Evolutionary conservation across 108 stramenopile genomes (phyloP), one percentile per base, ranked within the genome.

Genomic region (Cyclotella kingstonii): DNA sequence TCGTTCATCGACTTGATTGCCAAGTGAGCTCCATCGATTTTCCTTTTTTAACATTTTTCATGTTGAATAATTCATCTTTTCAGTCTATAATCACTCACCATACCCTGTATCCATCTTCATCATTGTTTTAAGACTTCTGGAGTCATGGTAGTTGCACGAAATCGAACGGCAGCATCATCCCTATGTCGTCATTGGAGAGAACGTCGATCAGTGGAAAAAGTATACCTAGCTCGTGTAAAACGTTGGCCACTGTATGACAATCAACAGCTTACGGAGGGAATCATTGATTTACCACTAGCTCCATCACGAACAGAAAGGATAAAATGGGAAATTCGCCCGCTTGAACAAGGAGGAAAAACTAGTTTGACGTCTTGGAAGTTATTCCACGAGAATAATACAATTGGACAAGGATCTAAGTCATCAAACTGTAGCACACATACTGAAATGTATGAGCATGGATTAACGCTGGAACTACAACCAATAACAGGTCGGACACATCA

Each of bases 111-210:
- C n/a, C n/a, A n/a, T n/a, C n/a, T n/a, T n/a, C n/a, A n/a, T n/a
- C n/a, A n/a, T n/a, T n/a, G n/a, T n/a, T n/a, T n/a, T n/a, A n/a
- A 72, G 60, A 89, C 88, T 21, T 86, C 85, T 0, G 88, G 88
- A 28, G 70, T 86, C 31, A 77, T 89, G 84, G 77, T 86, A 19
- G 80, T 89, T 56, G 88, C 84, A 19, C 68, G 83, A 29, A 83
- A 61, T 25, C 58, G 51, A 27, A 40, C 29, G 0, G 65, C 85
- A 21, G 88, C 88, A 18, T 83, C 83, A n/a, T 35, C 27, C 10
- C 55, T 89, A 2, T 77, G 76, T 22, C 27, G 69, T 17, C 73
- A 70, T 8, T 89, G 88, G 88, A 57, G 87, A 56, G 80, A 81
- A 51, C 68, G 84, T 29, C 50, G 73, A 19, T 23, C 60, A 10